Percentiles rank a stretch among this genome's conserved stretches.
Conservation (phyloP, 139 green algal genomes). For the Closterium sp. region DNA sequence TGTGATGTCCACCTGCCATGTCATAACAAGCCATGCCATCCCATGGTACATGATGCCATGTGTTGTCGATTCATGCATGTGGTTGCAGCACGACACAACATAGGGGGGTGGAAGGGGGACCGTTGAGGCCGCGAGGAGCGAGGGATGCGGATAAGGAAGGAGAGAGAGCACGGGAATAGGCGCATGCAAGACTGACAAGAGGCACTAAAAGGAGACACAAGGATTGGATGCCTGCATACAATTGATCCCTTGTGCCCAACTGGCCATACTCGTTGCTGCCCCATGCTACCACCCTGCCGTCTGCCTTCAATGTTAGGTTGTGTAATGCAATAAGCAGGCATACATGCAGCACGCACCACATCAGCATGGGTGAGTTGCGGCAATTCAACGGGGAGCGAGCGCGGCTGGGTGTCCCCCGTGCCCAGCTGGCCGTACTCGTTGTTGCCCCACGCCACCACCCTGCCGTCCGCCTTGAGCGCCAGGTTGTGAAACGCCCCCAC, state of each 20-base stretch:
- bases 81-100: too few relatives aligned
- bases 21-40: neutral
- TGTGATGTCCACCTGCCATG: conserved; percentile 41
- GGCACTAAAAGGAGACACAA: too few relatives aligned
- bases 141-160: too few relatives aligned
- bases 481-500: conserved; percentile 44
- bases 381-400: conserved; percentile 16
- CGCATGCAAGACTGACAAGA: too few relatives aligned
- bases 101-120: too few relatives aligned
- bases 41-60: neutral
- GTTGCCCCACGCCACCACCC: conserved; percentile 56
- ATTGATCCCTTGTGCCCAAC: neutral
- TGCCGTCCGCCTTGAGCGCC: conserved; percentile 6
- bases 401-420: conserved; percentile 41
- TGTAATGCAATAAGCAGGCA: too few relatives aligned
- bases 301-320: too few relatives aligned
- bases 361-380: conserved; percentile 20
- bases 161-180: too few relatives aligned
- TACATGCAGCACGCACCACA: conserved; percentile 17
- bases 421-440: conserved; percentile 62
- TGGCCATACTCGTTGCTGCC: neutral
- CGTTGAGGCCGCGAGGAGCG: too few relatives aligned
- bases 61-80: neutral
- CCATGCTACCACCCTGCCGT: neutral
- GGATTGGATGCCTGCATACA: neutral